Evolutionary conservation across 257 asterid genomes (phyloP), one percentile per base, ranked within the genome.

Genomic region (Nyctanthes arbortristis): DNA sequence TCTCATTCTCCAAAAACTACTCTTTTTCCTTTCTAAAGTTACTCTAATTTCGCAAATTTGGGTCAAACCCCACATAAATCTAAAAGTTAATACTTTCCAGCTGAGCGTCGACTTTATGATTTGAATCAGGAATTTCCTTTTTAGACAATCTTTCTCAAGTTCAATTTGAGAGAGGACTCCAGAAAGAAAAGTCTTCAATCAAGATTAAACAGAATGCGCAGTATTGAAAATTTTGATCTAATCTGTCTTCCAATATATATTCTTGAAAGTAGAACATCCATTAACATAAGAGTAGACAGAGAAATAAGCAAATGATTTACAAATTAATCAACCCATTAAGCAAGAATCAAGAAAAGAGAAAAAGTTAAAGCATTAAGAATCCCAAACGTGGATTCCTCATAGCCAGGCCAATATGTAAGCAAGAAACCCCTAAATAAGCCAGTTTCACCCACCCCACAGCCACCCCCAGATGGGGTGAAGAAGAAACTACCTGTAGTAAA

Each of bases 321-420:
- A 16, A n/a, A n/a, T 45, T 8, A 57, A 67, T 57, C 73, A 63
- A 61, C 73, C 58, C 54, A 43, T 65, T 27, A 32, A 70, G 65
- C 33, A 2, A 63, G 40, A 62, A 24, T 22, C 30, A 45, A 56
- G 27, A 69, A 54, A 16, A 27, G 28, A 5, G 11, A 27, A n/a
- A 28, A 28, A 49, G 3, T 3, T 16, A 22, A 43, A 43, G 22
- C 4, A 12, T 34, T 7, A 52, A 20, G 39, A 33, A 65, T 68
- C 27, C 35, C 34, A 32, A 73, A 70, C 66, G 75, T 78, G 69
- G 59, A 76, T 76, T n/a, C n/a, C n/a, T n/a, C n/a, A n/a, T n/a
- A n/a, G n/a, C n/a, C n/a, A n/a, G n/a, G n/a, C n/a, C n/a, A n/a
- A n/a, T n/a, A n/a, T n/a, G 33, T 62, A 29, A 35, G 30, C 70